Evolutionary conservation across 345 rosid genomes (phyloP).

Genomic region (Aurinia saxatilis): DNA sequence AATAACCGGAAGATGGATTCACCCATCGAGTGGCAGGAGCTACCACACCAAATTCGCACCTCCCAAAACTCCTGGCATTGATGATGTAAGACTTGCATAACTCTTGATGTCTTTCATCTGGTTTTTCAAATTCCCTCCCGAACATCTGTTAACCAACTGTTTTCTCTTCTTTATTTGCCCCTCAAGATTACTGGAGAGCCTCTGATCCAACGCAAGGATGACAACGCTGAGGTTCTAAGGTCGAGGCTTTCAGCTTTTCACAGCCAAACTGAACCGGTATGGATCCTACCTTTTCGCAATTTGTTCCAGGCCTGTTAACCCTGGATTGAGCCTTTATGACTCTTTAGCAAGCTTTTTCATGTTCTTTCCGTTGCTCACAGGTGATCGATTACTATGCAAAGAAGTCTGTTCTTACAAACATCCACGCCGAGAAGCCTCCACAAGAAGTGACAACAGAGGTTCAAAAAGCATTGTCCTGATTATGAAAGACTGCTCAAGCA

Average conservation of each 20-base stretch:
- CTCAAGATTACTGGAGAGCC: constrained; percentile 78
- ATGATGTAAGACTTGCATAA: constrained; percentile 56
- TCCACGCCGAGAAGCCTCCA: constrained; percentile 68
- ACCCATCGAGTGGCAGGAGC: constrained; percentile 82
- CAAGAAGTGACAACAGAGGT: constrained; percentile 78
- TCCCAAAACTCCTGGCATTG: constrained; percentile 60
- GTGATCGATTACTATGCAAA: constrained; percentile 66
- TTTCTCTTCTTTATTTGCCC: not conserved
- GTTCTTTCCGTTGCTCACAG: constrained; percentile 33
- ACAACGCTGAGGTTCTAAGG: constrained; percentile 68
- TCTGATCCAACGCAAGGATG: constrained; percentile 85
- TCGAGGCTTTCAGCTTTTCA: constrained; percentile 81
- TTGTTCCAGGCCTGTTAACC: too few relatives aligned
- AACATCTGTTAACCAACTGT: not conserved
- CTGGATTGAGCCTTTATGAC: not conserved
- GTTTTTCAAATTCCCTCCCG: not conserved
- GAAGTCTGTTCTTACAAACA: constrained; percentile 57
- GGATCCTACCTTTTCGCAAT: too few relatives aligned
- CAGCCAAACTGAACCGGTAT: constrained; percentile 74
- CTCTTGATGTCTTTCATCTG: not conserved
- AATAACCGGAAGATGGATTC: constrained; percentile 91
- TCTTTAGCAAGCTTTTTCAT: not conserved
- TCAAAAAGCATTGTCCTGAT: constrained; percentile 53
- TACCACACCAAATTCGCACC: constrained; percentile 82
- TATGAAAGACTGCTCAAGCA: not conserved